Evolutionary conservation across 202 grass and related monocot genomes (phyloP).

Genomic region (Cymbopogon flexuosus): DNA sequence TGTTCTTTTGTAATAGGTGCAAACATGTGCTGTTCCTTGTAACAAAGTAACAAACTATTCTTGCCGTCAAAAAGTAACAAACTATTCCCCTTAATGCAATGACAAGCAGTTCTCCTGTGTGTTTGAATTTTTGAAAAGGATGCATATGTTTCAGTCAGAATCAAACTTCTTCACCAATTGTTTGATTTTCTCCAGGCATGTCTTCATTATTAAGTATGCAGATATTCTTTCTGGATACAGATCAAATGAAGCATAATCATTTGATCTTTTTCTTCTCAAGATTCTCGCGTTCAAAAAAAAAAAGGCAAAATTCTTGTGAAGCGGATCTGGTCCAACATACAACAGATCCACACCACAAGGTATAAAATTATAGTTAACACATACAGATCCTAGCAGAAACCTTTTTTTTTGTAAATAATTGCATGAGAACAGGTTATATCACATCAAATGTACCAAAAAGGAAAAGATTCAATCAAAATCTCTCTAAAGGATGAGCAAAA

Average conservation of each 20-base stretch:
- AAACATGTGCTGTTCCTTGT: neutral
- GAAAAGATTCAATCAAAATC: neutral
- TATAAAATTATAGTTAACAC: constrained; percentile 11
- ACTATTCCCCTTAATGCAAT: neutral
- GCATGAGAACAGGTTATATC: neutral
- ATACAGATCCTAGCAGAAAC: neutral
- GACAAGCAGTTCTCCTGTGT: neutral
- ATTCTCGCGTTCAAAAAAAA: neutral
- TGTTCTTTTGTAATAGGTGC: neutral
- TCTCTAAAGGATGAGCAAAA: neutral
- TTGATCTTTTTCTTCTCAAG: neutral
- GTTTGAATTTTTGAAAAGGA: neutral
- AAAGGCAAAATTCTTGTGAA: constrained; percentile 1
- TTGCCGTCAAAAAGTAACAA: too few species aligned
- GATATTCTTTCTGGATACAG: neutral
- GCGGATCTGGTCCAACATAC: neutral
- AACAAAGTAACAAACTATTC: neutral
- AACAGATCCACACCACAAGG: neutral
- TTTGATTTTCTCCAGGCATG: neutral
- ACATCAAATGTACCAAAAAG: neutral
- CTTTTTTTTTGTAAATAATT: neutral
- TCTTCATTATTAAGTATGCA: neutral
- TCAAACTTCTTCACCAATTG: neutral
- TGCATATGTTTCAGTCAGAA: constrained; percentile 9
- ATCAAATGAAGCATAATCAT: neutral